Percentiles rank a stretch among this genome's conserved stretches.
Evolutionary conservation across 1,284 basidiomycete genomes (phyloP).

Genomic region (Heterobasidion annosum): DNA sequence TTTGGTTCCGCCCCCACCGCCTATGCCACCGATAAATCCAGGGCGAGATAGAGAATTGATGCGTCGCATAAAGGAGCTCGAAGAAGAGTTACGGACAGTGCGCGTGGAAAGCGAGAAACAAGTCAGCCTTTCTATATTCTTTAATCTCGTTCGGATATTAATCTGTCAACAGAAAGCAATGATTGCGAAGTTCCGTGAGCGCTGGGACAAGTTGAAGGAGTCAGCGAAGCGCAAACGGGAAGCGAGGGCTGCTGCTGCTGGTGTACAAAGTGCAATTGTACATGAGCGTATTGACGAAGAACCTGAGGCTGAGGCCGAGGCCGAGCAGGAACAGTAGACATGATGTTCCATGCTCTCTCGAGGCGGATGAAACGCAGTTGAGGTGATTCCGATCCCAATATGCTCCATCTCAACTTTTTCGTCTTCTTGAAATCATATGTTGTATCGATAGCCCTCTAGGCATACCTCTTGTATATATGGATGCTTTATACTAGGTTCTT

Average conservation of each 20-base stretch:
- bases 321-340: slow-evolving; percentile 14
- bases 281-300: slow-evolving; percentile 69
- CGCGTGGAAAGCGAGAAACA: slow-evolving; percentile 77
- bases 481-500: background rate
- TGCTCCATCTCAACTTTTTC: background rate
- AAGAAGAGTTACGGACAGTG: slow-evolving; percentile 62
- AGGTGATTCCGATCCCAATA: background rate
- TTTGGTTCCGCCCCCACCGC: slow-evolving; percentile 34
- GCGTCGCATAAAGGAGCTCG: slow-evolving; percentile 64
- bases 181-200: slow-evolving; percentile 75
- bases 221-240: slow-evolving; percentile 81
- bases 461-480: background rate
- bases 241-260: slow-evolving; percentile 53
- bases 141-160: slow-evolving; percentile 6
- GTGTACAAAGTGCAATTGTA: slow-evolving; percentile 34
- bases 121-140: slow-evolving; percentile 32
- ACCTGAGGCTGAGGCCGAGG: slow-evolving; percentile 57
- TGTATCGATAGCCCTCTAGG: background rate
- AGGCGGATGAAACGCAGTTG: too few species aligned
- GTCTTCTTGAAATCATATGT: background rate
- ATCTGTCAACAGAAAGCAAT: slow-evolving; percentile 55
- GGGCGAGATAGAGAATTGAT: slow-evolving; percentile 55
- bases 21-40: slow-evolving; percentile 38
- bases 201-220: slow-evolving; percentile 85
- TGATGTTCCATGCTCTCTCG: background rate